phyloP scores from a whole-genome alignment of 75 land plant species.

The Cupressus sempervirens region DNA sequence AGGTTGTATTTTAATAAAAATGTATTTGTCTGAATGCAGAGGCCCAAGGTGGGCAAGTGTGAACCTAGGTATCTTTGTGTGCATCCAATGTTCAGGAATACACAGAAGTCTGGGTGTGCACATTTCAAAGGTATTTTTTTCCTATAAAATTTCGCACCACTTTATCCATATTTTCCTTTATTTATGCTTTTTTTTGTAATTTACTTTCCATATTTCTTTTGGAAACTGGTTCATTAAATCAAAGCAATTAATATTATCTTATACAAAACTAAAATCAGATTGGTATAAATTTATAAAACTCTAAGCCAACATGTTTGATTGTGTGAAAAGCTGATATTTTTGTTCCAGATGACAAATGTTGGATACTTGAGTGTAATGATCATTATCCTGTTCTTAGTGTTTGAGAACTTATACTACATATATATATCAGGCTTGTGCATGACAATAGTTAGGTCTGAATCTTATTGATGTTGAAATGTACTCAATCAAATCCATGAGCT shows the following conservation, averaged over 20 bases:
- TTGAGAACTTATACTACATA: background rate
- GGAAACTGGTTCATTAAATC: background rate
- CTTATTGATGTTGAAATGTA: background rate
- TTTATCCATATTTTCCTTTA: background rate
- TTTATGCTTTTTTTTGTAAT: background rate
- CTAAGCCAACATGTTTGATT: background rate
- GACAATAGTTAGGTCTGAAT: background rate
- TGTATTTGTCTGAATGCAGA: slow-evolving; percentile 34
- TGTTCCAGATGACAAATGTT: background rate
- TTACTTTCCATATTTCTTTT: background rate
- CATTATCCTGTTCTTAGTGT: background rate
- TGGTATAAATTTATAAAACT: background rate
- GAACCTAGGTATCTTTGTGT: slow-evolving; percentile 80
- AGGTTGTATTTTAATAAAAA: background rate
- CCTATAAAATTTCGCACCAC: background rate
- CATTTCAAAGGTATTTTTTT: slow-evolving; percentile 70
- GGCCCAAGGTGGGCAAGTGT: slow-evolving; percentile 97
- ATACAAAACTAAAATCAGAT: background rate
- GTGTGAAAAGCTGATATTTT: background rate
- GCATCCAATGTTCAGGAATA: slow-evolving; percentile 93
- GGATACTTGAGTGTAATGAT: background rate
- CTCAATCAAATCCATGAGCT: too few species aligned
- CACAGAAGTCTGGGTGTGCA: slow-evolving; percentile 93
- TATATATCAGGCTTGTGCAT: background rate
- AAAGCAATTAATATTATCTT: background rate